phyloP scores from a whole-genome alignment of 1,284 basidiomycete species.

The Papiliotrema fonsecae region DNA sequence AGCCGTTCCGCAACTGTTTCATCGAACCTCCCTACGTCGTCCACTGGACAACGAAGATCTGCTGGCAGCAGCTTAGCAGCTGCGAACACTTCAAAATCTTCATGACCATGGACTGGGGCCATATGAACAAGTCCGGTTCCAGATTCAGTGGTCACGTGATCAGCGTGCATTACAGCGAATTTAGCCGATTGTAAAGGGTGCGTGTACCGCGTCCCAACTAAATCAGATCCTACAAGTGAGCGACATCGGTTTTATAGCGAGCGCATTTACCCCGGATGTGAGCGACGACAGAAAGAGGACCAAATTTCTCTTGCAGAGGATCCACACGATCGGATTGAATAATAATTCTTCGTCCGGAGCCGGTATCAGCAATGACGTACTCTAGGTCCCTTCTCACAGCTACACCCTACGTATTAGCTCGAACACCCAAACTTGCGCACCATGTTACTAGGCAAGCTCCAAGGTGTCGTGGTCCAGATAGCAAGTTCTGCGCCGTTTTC shows the following conservation, averaged over 20 bases:
- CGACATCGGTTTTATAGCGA: background rate
- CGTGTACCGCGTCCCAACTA: slow-evolving; percentile 63
- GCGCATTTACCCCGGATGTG: background rate
- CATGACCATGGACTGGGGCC: slow-evolving; percentile 89
- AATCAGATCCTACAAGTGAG: slow-evolving; percentile 55
- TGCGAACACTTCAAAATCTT: slow-evolving; percentile 79
- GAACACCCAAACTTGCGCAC: slow-evolving; percentile 47
- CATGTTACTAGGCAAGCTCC: slow-evolving; percentile 96
- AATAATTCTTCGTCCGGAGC: slow-evolving; percentile 52
- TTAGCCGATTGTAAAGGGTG: slow-evolving; percentile 60
- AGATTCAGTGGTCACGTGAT: slow-evolving; percentile 76
- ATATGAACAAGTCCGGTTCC: slow-evolving; percentile 97
- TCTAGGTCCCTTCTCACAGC: slow-evolving; percentile 69
- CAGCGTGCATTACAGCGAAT: slow-evolving; percentile 50
- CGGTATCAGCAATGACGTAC: slow-evolving; percentile 61
- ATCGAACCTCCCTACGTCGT: slow-evolving; percentile 72
- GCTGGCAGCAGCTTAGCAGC: slow-evolving; percentile 36
- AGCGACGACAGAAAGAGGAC: slow-evolving; percentile 20
- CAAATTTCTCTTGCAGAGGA: slow-evolving; percentile 56
- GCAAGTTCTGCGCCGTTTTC: slow-evolving; percentile 56
- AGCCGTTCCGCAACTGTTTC: slow-evolving; percentile 49
- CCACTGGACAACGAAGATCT: slow-evolving; percentile 65
- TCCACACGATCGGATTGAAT: slow-evolving; percentile 66
- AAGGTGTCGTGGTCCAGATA: slow-evolving; percentile 99
- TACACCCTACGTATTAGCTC: slow-evolving; percentile 60